Base-by-base conservation (phyloP, 2,329 filamentous ascomycete genomes). In the Colletotrichum noveboracense region DNA sequence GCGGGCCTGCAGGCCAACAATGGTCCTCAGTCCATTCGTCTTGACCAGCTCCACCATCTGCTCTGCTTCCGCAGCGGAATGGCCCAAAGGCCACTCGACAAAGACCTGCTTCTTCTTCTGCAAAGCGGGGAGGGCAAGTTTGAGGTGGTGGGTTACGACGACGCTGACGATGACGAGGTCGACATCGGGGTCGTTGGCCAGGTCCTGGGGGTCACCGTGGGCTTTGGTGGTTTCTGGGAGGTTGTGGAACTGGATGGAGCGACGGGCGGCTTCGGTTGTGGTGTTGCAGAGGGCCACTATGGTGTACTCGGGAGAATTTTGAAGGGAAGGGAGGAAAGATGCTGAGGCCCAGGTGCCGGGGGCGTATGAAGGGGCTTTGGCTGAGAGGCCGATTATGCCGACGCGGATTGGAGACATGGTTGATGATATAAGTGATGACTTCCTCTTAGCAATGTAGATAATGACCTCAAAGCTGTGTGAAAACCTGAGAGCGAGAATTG, bases 311-410 rank as follows among this genome's bases (percentile, higher is more conserved):
- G 83, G 77, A 18, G 84, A 84, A 9, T 87, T 86, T 5, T 80
- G 83, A 0, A 86, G 81, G 0, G 89, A 93, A 0, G 92, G 90
- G 0, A 93, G 86, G 78, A 93, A 92, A 4, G 88, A 90, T 30
- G 80, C 78, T 36, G 83, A 85, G 4, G 90, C 91, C 91, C 91
- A 93, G 0, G 87, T 1, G 89, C 81, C 5, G 87, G 88, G 78
- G 56, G 79, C 81, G 2, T 78, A 87, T 6, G 86, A 87, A 34
- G 85, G 85, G 66, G 89, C 87, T 3, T 85, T 85, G 70, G 88
- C 83, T 2, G 89, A 92, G 68, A 93, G 89, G 61, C 91, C 91
- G 74, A 92, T 85, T n/a, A 93, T 84, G 34, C 87, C 91, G 18
- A 90, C 82, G 68, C 89, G 88, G 74, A 92, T 90, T 12, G 86